Conservation (phyloP, 192 early-diverging fungal species). For the Backusella luteola region DNA sequence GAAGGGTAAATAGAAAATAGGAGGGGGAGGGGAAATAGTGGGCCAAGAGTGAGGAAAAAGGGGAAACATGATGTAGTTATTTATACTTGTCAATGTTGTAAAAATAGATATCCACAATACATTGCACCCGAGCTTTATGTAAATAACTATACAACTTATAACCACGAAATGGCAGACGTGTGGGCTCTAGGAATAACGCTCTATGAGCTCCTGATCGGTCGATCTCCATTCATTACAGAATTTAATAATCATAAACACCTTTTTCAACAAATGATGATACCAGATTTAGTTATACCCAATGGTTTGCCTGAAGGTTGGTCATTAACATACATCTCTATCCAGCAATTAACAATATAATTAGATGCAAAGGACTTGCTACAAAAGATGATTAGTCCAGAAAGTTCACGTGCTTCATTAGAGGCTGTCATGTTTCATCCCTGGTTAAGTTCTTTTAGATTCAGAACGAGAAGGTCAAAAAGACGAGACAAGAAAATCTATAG, state of each 20-base stretch:
- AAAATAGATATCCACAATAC: background rate
- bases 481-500: background rate
- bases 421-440: background rate
- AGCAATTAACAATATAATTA: background rate
- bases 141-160: background rate
- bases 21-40: background rate
- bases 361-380: background rate
- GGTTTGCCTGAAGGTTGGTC: background rate
- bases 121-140: background rate
- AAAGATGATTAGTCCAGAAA: background rate
- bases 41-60: background rate
- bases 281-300: background rate
- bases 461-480: background rate
- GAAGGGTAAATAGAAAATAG: conserved; percentile 9
- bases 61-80: background rate
- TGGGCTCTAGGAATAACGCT: background rate
- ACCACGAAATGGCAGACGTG: background rate
- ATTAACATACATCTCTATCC: background rate
- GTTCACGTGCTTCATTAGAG: background rate
- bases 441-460: background rate
- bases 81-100: background rate
- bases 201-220: background rate
- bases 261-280: background rate
- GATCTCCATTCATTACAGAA: background rate
- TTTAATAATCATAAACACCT: background rate